Conservation (phyloP, 441 rosid species). For the Adansonia gregorii region DNA sequence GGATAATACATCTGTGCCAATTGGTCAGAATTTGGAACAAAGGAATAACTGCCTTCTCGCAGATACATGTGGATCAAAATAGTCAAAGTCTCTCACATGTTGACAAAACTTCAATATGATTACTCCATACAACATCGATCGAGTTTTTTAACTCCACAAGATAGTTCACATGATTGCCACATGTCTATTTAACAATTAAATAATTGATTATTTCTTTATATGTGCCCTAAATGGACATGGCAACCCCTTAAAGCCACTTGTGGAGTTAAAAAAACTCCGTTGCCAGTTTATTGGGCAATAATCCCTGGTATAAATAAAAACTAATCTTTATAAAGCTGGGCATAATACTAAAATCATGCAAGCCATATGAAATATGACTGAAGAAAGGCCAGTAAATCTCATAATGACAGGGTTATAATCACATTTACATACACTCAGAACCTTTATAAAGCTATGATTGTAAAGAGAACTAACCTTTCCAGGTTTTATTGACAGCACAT, state of each 20-base stretch:
- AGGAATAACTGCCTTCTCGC: not conserved
- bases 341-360: conserved; percentile 21
- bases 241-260: not conserved
- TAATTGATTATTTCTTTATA: not conserved
- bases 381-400: not conserved
- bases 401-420: not conserved
- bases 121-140: not conserved
- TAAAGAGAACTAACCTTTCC: conserved; percentile 70
- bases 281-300: not conserved
- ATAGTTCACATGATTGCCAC: not conserved
- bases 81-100: not conserved
- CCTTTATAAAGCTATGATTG: not conserved
- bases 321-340: not conserved
- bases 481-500: conserved; percentile 69
- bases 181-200: not conserved
- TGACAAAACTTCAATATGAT: not conserved
- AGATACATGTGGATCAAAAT: not conserved
- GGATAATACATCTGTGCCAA: not conserved
- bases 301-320: not conserved
- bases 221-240: not conserved
- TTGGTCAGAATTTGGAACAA: not conserved
- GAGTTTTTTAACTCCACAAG: not conserved
- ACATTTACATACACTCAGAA: not conserved
- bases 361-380: not conserved
- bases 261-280: not conserved